Evolutionary conservation across 768 basidiomycete species (phyloP).

Genomic region (Serendipita sp.): DNA sequence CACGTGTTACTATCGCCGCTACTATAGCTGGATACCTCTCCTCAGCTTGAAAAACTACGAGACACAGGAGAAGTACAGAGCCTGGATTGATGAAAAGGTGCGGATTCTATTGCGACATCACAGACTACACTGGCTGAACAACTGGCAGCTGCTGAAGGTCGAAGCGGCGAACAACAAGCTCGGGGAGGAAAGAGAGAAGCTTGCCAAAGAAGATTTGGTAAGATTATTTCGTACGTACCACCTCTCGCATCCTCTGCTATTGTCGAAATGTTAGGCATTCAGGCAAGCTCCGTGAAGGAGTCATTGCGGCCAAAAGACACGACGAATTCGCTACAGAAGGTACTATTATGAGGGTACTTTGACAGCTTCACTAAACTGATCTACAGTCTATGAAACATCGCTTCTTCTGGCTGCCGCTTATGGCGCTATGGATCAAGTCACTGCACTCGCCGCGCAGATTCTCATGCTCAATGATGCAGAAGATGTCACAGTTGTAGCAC

Average conservation of each 20-base stretch:
- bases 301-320: background rate
- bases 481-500: background rate
- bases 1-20: background rate
- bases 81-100: slow-evolving; percentile 3
- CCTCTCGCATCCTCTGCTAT: background rate
- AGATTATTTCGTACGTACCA: background rate
- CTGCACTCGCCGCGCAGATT: background rate
- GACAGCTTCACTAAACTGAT: background rate
- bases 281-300: slow-evolving; percentile 8
- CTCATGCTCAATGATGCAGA: background rate
- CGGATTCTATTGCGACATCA: background rate
- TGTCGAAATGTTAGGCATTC: background rate
- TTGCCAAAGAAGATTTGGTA: background rate
- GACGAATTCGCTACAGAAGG: slow-evolving; percentile 6
- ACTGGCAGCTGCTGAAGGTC: background rate
- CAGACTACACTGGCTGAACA: background rate
- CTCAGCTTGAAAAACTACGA: background rate
- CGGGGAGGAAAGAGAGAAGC: background rate
- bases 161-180: background rate
- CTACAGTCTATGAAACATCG: slow-evolving; percentile 6
- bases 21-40: background rate
- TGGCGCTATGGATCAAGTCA: background rate
- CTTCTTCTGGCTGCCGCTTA: background rate
- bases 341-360: background rate
- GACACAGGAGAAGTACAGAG: background rate